These are phyloP conservation scores for Auricularia heimuer DNA, from an alignment of 768 basidiomycete species.

Conservation along the genomic window DNA sequence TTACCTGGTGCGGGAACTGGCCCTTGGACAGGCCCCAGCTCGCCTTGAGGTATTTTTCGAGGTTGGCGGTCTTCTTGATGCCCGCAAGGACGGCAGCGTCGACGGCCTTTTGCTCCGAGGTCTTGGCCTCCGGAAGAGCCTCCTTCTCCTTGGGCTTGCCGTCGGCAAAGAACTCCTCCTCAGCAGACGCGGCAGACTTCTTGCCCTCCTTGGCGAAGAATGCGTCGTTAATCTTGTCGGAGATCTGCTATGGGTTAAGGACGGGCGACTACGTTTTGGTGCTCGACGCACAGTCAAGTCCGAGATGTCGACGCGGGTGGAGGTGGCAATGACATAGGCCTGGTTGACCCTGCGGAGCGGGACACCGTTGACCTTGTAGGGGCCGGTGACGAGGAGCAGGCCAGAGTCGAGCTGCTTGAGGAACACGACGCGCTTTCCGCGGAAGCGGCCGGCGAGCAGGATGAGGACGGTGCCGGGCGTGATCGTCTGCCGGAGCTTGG, in stretches of 20 bases:
- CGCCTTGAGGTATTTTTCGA: constrained; percentile 87
- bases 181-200: constrained; percentile 69
- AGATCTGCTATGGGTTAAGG: constrained; percentile 39
- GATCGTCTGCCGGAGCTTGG: constrained; percentile 77
- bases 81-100: constrained; percentile 72
- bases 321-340: constrained; percentile 97
- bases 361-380: constrained; percentile 97
- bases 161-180: constrained; percentile 94
- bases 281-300: constrained; percentile 50
- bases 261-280: neutral
- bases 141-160: constrained; percentile 88
- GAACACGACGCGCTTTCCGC: constrained; percentile 97
- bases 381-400: constrained; percentile 90
- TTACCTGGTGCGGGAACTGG: constrained; percentile 80
- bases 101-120: constrained; percentile 82
- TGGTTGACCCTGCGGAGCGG: constrained; percentile 97
- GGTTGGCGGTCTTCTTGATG: constrained; percentile 83
- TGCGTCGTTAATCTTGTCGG: constrained; percentile 85
- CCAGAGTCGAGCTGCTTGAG: constrained; percentile 92
- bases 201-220: constrained; percentile 80
- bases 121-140: constrained; percentile 76
- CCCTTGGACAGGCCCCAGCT: constrained; percentile 94
- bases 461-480: constrained; percentile 92
- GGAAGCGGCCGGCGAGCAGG: constrained; percentile 93
- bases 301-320: constrained; percentile 80